Evolutionary conservation across 176 grass and related monocot genomes (phyloP).

Genomic region (Raddia distichophylla): DNA sequence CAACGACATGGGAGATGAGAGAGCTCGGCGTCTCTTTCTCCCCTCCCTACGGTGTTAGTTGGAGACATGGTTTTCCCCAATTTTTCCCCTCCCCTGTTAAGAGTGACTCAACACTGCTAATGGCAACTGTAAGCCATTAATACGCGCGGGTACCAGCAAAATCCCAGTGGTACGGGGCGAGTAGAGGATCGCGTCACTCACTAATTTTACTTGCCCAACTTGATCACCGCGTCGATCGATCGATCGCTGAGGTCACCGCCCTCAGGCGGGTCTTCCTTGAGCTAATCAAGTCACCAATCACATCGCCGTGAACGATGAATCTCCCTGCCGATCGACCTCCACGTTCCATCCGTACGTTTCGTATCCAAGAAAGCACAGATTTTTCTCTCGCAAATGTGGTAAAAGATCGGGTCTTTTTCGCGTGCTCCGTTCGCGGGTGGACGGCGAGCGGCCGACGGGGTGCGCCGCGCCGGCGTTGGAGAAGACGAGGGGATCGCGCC

Average conservation of each 20-base stretch:
- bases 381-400: not conserved
- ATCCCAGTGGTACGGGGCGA: conserved; percentile 9
- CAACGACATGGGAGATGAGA: conserved; percentile 1
- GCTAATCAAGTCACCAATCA: conserved; percentile 16
- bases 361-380: not conserved
- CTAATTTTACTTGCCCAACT: conserved; percentile 12
- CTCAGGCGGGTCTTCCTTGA: not conserved
- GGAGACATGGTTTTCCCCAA: not conserved
- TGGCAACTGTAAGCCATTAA: conserved; percentile 24
- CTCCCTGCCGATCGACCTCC: conserved; percentile 35
- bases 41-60: conserved; percentile 22
- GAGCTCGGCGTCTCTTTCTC: not conserved
- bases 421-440: too few species aligned
- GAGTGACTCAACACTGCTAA: conserved; percentile 2
- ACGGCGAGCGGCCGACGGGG: conserved; percentile 25
- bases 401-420: not conserved
- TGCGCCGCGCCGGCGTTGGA: conserved; percentile 2
- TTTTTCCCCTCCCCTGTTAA: not conserved
- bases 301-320: not conserved
- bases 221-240: not conserved
- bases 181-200: not conserved
- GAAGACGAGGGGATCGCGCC: not conserved
- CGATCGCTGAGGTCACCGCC: not conserved
- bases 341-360: conserved; percentile 24
- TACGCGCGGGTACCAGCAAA: not conserved